phyloP scores from a whole-genome alignment of 805 yeast species.

The Candida ficus region DNA sequence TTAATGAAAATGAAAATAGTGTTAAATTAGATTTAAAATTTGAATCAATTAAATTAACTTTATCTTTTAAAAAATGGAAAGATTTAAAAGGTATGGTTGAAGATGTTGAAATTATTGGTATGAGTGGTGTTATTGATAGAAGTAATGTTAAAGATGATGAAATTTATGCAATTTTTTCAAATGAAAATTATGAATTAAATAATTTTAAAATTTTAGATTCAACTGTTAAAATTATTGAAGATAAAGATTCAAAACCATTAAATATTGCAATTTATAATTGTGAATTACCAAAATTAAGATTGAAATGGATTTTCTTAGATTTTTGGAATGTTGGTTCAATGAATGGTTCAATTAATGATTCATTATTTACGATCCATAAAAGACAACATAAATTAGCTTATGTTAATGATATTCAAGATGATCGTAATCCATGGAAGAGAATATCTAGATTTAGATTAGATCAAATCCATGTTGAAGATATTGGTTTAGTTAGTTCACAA shows the following conservation, averaged over 20 bases:
- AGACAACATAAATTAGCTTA: slow-evolving; percentile 55
- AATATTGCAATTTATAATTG: slow-evolving; percentile 59
- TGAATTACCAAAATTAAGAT: slow-evolving; percentile 55
- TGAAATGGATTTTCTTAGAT: slow-evolving; percentile 56
- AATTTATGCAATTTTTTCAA: slow-evolving; percentile 26
- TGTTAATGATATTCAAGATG: slow-evolving; percentile 32
- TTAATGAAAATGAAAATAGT: slow-evolving; percentile 70
- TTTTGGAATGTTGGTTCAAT: slow-evolving; percentile 65
- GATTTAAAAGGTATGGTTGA: slow-evolving; percentile 81
- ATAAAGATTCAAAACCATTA: slow-evolving; percentile 14
- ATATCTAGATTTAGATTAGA: slow-evolving; percentile 42
- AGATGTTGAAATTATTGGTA: slow-evolving; percentile 71
- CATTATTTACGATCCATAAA: slow-evolving; percentile 73
- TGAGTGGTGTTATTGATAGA: slow-evolving; percentile 79
- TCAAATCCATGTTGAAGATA: slow-evolving; percentile 31
- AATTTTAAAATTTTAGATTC: slow-evolving; percentile 48
- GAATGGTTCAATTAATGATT: slow-evolving; percentile 69
- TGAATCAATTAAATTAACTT: slow-evolving; percentile 72
- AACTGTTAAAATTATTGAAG: slow-evolving; percentile 32
- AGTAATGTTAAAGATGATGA: slow-evolving; percentile 26
- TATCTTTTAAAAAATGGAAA: slow-evolving; percentile 82
- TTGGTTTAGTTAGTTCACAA: slow-evolving; percentile 29
- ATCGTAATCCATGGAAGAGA: slow-evolving; percentile 42
- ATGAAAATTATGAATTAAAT: slow-evolving; percentile 35
- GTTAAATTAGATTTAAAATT: slow-evolving; percentile 75